Evolutionary conservation across 352 stramenopile species (phyloP).

Genomic region (Aphanomyces stellatus): DNA sequence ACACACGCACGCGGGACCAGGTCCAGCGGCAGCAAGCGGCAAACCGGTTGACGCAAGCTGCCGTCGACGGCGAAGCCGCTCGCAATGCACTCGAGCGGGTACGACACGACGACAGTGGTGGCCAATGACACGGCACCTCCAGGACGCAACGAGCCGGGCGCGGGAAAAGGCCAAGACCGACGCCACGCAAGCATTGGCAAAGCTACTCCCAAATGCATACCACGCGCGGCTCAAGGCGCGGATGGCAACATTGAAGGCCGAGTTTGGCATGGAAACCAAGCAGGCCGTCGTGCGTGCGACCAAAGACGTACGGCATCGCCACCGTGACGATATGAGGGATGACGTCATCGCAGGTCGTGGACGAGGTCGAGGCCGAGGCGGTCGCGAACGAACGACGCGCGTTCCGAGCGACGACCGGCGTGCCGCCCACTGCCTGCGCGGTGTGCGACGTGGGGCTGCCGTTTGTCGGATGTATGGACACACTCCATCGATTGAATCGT

Average conservation of each 20-base stretch:
- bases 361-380: background rate
- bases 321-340: background rate
- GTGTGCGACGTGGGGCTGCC: background rate
- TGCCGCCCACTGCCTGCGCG: background rate
- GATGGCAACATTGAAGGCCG: background rate
- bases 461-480: background rate
- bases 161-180: background rate
- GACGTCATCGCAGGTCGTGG: constrained; percentile 16
- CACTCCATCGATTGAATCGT: background rate
- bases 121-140: background rate
- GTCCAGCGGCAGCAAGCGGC: background rate
- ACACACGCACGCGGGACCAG: background rate
- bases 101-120: background rate
- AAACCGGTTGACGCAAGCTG: background rate
- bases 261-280: constrained; percentile 6
- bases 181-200: constrained; percentile 6
- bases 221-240: background rate
- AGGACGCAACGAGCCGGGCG: background rate
- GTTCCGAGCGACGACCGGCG: background rate
- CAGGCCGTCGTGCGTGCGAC: background rate
- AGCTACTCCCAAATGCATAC: constrained; percentile 15
- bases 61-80: background rate
- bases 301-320: background rate
- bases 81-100: constrained; percentile 1
- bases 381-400: background rate